Conservation (phyloP, 2,329 filamentous ascomycete species). For the Saccharata proteae region DNA sequence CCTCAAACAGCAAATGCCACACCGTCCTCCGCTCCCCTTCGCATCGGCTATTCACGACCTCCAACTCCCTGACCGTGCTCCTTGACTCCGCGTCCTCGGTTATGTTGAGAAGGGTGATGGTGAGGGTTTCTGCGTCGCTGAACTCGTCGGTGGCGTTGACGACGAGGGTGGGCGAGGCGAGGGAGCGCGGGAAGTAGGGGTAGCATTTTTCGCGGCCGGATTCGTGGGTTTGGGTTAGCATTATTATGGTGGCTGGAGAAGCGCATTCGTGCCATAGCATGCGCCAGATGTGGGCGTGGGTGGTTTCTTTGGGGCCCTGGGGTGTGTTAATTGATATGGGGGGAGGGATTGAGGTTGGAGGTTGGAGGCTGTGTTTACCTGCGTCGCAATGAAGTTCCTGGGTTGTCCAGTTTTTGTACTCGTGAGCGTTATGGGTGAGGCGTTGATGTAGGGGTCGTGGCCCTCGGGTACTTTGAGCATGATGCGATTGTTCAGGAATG, state of each 20-base stretch:
- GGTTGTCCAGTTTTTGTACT: constrained; percentile 27
- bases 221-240: constrained; percentile 86
- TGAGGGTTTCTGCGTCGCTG: constrained; percentile 53
- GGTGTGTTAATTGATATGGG: constrained; percentile 1
- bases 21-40: constrained; percentile 49
- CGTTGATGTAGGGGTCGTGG: constrained; percentile 42
- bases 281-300: constrained; percentile 78
- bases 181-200: constrained; percentile 62
- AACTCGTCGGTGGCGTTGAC: constrained; percentile 55
- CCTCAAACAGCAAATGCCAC: constrained; percentile 75
- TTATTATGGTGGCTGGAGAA: constrained; percentile 63
- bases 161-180: constrained; percentile 26
- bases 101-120: constrained; percentile 48
- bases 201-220: constrained; percentile 69
- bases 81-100: constrained; percentile 43
- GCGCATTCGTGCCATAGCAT: constrained; percentile 85
- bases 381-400: constrained; percentile 75
- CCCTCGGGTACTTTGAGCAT: constrained; percentile 65
- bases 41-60: constrained; percentile 32
- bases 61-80: constrained; percentile 63
- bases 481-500: constrained; percentile 78
- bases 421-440: constrained; percentile 33
- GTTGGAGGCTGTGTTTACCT: no score
- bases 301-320: constrained; percentile 65
- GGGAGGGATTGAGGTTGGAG: no score